Base-by-base conservation (phyloP, 768 basidiomycete species). In the Lactarius trivialis region DNA sequence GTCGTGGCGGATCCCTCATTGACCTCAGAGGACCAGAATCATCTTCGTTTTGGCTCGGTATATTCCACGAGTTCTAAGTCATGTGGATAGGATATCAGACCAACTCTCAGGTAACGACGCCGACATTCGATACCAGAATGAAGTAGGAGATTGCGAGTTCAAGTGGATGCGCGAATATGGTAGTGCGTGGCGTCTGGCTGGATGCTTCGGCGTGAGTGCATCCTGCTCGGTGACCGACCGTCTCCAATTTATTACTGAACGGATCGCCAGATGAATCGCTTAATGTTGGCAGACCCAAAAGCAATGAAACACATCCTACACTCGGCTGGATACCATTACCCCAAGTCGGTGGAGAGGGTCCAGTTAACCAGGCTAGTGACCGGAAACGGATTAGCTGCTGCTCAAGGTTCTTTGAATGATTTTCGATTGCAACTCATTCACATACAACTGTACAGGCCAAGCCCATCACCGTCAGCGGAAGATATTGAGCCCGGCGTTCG, bases 261-360 rank as follows among this genome's bases (percentile, higher is more conserved):
- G 61, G 3, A 64, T 63, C 50, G 2, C n/a, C 24, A 55, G 37
- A 24, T 5, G 37, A 43, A 55, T 30, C 39, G 12, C 26, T 33
- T 60, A 11, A 52, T 53, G 34, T 15, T 60, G 9, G 43, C 36
- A 1, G 61, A 39, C 6, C 43, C 58, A 15, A 51, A 71, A 63
- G 72, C 71, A 0, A 56, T 73, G 1, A 71, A 71, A 53, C 66
- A 71, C 60, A 66, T 73, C 41, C 60, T 68, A 3, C 69, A 73
- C 51, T 69, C 68, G 39, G 68, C 72, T 1, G 70, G 71, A 37
- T 73, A 71, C 56, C 63, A 68, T 51, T 73, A 64, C 51, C 49
- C 50, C 9, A 70, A 63, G 30, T 21, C 49, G 36, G 28, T 26
- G 0, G 64, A 62, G 4, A 45, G 30, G 56, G 5, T 17, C 63